These are phyloP conservation scores for Chytriomyces confervae DNA, from an alignment of 192 early-diverging fungal genomes.

Conservation along the genomic window DNA sequence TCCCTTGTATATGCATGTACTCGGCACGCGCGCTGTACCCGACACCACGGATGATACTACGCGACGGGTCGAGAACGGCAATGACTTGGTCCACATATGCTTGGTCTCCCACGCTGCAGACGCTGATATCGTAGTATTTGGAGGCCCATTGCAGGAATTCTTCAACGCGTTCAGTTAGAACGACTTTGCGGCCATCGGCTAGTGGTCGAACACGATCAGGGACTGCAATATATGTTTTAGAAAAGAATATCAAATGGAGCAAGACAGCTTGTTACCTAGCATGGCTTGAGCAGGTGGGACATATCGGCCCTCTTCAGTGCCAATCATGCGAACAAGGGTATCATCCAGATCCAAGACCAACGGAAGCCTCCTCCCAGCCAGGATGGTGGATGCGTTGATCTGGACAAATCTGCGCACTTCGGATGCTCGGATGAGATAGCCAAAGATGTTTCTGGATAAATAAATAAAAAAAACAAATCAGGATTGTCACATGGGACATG, in stretches of 20 bases:
- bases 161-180: conserved; percentile 68
- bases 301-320: conserved; percentile 64
- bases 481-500: not conserved
- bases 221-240: conserved; percentile 44
- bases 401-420: conserved; percentile 64
- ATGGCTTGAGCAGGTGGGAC: conserved; percentile 56
- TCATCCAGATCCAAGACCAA: conserved; percentile 81
- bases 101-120: conserved; percentile 80
- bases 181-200: conserved; percentile 67
- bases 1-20: conserved; percentile 63
- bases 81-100: conserved; percentile 76
- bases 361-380: conserved; percentile 61
- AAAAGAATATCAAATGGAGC: conserved; percentile 1
- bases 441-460: conserved; percentile 64
- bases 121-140: conserved; percentile 68
- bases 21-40: conserved; percentile 73
- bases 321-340: conserved; percentile 73
- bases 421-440: conserved; percentile 63
- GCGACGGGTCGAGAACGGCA: conserved; percentile 65
- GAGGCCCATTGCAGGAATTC: conserved; percentile 78
- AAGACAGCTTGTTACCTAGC: conserved; percentile 26
- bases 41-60: conserved; percentile 61
- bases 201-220: conserved; percentile 64
- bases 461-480: conserved; percentile 1
- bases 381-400: conserved; percentile 54